Evolutionary conservation across 495 filamentous ascomycete genomes (phyloP).

Genomic region (Xylaria venustula): DNA sequence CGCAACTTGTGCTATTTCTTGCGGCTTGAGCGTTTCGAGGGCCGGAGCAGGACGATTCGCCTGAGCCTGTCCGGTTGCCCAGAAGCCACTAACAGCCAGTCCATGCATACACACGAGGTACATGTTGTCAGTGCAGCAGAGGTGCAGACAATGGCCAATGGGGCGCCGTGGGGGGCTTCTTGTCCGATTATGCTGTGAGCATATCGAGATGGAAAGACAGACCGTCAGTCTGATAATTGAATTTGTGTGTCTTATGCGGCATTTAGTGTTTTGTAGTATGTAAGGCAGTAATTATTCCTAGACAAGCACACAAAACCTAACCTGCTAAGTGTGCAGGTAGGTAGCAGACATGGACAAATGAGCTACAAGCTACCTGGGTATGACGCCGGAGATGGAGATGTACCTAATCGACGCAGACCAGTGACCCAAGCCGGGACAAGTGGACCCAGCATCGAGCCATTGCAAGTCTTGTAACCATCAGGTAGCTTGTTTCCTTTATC

Average conservation of each 20-base stretch:
- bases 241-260: conserved; percentile 1
- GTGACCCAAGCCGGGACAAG: not conserved
- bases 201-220: not conserved
- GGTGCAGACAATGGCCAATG: conserved; percentile 3
- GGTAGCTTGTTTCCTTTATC: not conserved
- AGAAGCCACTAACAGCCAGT: not conserved
- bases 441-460: not conserved
- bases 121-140: conserved; percentile 5
- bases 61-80: not conserved
- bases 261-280: conserved; percentile 10
- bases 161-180: conserved; percentile 1
- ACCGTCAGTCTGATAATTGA: not conserved
- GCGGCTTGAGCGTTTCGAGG: conserved; percentile 10
- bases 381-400: no score
- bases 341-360: no score
- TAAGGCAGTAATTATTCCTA: not conserved
- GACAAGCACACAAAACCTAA: not conserved
- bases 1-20: conserved; percentile 3
- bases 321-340: no score
- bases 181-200: not conserved
- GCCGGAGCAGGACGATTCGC: not conserved
- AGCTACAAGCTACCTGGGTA: no score
- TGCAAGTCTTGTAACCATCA: no score
- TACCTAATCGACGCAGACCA: no score
- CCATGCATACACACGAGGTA: conserved; percentile 7